Evolutionary conservation across 768 basidiomycete genomes (phyloP).

Genomic region (Lepiota brunneoincarnata): DNA sequence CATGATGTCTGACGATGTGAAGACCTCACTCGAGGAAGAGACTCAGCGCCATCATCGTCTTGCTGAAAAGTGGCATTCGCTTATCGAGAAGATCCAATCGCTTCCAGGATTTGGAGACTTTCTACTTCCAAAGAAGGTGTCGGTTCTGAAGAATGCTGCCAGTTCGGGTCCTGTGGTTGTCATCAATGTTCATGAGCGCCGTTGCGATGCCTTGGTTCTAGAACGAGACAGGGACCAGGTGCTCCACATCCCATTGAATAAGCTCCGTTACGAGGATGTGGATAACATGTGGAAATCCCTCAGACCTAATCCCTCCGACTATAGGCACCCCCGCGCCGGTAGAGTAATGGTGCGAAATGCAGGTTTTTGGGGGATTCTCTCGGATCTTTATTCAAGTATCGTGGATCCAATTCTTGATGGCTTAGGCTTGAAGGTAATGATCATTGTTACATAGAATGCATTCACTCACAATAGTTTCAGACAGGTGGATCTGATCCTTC

Average conservation of each 20-base stretch:
- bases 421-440: no score
- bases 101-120: slow-evolving; percentile 21
- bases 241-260: slow-evolving; percentile 12
- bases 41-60: slow-evolving; percentile 14
- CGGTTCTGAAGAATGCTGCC: slow-evolving; percentile 11
- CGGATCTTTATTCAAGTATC: no score
- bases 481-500: no score
- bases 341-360: no score
- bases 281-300: no score
- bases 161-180: slow-evolving; percentile 18
- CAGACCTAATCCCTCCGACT: no score
- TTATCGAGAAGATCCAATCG: slow-evolving; percentile 11
- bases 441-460: no score
- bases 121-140: slow-evolving; percentile 13
- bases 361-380: no score
- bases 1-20: background rate
- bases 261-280: slow-evolving; percentile 5
- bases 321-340: no score
- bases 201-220: slow-evolving; percentile 23
- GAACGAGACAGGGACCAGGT: background rate
- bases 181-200: slow-evolving; percentile 14
- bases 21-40: slow-evolving; percentile 16
- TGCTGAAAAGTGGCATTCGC: slow-evolving; percentile 17
- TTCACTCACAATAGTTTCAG: no score
- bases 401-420: no score